phyloP scores from a whole-genome alignment of 2,329 filamentous ascomycete species.

The Fusarium sp. region DNA sequence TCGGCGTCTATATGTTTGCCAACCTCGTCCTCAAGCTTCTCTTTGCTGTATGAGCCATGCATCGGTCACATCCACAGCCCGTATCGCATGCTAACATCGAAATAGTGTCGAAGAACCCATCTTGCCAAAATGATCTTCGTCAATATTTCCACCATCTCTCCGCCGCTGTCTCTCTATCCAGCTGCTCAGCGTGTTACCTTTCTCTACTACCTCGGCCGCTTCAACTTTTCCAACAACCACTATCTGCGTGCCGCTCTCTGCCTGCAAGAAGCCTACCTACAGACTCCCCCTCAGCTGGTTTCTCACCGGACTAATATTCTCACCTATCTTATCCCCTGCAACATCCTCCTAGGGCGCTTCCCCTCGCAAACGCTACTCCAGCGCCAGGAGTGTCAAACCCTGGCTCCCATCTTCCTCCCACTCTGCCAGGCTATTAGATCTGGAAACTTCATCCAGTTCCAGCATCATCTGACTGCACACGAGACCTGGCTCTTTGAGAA shows the following conservation, averaged over 20 bases:
- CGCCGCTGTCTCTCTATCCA: constrained; percentile 85
- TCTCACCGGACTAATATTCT: constrained; percentile 86
- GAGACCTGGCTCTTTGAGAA: constrained; percentile 83
- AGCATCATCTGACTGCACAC: constrained; percentile 75
- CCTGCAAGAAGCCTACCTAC: constrained; percentile 84
- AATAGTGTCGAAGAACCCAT: constrained; percentile 82
- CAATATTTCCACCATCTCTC: constrained; percentile 88
- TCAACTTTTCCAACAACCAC: constrained; percentile 88
- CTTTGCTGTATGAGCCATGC: constrained; percentile 75
- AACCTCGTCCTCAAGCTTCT: constrained; percentile 92
- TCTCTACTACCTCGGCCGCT: constrained; percentile 94
- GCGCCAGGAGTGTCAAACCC: constrained; percentile 73
- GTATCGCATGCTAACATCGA: constrained; percentile 8
- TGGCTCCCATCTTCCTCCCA: constrained; percentile 79
- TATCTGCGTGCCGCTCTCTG: constrained; percentile 84
- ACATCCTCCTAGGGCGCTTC: constrained; percentile 88
- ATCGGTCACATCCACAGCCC: background rate
- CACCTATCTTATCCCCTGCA: constrained; percentile 85
- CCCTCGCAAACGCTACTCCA: constrained; percentile 78
- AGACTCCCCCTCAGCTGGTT: constrained; percentile 73
- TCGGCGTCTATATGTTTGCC: constrained; percentile 91
- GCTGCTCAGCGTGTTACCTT: constrained; percentile 91
- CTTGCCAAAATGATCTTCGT: constrained; percentile 91
- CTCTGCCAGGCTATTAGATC: constrained; percentile 80
- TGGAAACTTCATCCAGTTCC: constrained; percentile 83